These are phyloP conservation scores for Coemansia sp. DNA, from an alignment of 192 early-diverging fungal species.

Conservation along the genomic window DNA sequence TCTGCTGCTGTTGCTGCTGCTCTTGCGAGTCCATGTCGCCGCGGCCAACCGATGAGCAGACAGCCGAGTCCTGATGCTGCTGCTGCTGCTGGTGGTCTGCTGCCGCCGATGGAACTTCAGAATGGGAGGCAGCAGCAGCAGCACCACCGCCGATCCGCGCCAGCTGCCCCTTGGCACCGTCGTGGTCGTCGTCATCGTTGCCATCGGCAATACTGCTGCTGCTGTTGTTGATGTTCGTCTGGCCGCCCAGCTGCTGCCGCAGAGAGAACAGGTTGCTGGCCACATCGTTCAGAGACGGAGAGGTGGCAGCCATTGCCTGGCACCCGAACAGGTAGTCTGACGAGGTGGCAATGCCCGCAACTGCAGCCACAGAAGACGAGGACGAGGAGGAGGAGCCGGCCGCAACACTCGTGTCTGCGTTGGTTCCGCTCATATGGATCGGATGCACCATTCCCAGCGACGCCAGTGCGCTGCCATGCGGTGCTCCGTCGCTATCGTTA, in stretches of 20 bases:
- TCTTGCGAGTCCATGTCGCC: neutral
- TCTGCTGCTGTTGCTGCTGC: constrained; percentile 8
- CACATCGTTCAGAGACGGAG: constrained; percentile 47
- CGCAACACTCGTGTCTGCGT: neutral
- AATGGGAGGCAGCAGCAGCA: constrained; percentile 20
- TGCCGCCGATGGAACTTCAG: neutral
- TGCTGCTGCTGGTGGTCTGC: neutral
- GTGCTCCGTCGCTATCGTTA: neutral
- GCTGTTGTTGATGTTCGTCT: neutral
- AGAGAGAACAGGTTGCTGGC: constrained; percentile 47
- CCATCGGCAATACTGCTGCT: neutral
- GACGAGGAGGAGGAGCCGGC: neutral
- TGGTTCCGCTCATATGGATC: neutral
- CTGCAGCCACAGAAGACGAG: constrained; percentile 5
- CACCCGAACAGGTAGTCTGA: constrained; percentile 3
- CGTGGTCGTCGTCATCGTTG: neutral
- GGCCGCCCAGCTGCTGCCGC: constrained; percentile 16
- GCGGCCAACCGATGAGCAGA: neutral
- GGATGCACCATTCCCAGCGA: constrained; percentile 40
- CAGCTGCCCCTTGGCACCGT: neutral
- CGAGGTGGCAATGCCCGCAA: neutral
- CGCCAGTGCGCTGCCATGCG: constrained; percentile 15
- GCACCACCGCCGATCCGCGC: constrained; percentile 14
- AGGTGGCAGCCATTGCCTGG: constrained; percentile 3
- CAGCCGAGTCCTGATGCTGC: too few species aligned